Evolutionary conservation across 176 grass and related monocot genomes (phyloP).

Genomic region (Oryza longistaminata): DNA sequence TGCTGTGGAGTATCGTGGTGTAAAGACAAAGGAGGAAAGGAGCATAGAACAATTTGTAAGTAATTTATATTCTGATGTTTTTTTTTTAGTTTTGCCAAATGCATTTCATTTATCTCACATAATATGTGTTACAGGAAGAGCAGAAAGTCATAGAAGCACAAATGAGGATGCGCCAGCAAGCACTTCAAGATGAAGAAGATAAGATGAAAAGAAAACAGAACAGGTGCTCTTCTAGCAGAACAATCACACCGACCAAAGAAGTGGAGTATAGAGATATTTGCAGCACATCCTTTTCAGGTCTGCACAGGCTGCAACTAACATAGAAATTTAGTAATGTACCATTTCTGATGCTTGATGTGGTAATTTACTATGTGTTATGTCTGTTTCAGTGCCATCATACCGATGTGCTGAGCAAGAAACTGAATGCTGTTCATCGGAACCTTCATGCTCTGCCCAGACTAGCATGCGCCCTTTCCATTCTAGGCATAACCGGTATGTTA

Average conservation of each 20-base stretch:
- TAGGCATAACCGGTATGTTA: slow-evolving; percentile 71
- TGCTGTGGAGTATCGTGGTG: slow-evolving; percentile 95
- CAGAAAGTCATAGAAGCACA: slow-evolving; percentile 98
- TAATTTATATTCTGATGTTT: slow-evolving; percentile 28
- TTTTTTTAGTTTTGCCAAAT: slow-evolving; percentile 12
- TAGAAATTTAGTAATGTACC: slow-evolving; percentile 13
- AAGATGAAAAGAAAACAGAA: slow-evolving; percentile 91
- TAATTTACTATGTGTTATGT: slow-evolving; percentile 22
- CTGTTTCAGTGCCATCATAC: slow-evolving; percentile 67
- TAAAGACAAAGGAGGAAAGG: slow-evolving; percentile 98
- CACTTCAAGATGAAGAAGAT: slow-evolving; percentile 91
- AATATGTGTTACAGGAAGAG: slow-evolving; percentile 76
- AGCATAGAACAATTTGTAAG: slow-evolving; percentile 98
- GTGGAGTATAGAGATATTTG: slow-evolving; percentile 87
- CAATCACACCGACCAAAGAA: slow-evolving; percentile 60
- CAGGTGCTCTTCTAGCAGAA: slow-evolving; percentile 65
- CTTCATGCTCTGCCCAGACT: slow-evolving; percentile 74
- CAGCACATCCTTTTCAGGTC: slow-evolving; percentile 81
- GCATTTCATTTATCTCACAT: slow-evolving; percentile 29
- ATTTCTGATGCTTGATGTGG: slow-evolving; percentile 33
- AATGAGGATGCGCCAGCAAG: slow-evolving; percentile 93
- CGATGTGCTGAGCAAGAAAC: slow-evolving; percentile 60
- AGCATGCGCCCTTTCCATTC: slow-evolving; percentile 62
- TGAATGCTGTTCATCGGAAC: slow-evolving; percentile 78
- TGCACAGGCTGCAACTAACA: slow-evolving; percentile 14